Evolutionary conservation across 2,329 filamentous ascomycete species (phyloP).

Genomic region (Monosporascus sp.): DNA sequence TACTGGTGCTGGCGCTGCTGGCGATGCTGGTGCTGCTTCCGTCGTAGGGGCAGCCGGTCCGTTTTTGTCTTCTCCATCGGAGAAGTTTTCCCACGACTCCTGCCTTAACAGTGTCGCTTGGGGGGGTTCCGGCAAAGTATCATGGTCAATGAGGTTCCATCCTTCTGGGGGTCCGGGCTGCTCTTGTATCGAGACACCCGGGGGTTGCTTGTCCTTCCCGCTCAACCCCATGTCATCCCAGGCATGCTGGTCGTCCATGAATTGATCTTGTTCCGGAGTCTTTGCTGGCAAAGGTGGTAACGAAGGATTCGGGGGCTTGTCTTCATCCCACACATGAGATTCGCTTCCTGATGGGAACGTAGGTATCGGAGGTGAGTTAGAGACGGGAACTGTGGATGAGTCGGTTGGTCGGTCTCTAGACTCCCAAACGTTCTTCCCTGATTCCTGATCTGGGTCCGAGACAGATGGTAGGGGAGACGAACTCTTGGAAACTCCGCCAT

Average conservation of each 20-base stretch:
- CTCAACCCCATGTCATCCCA: slow-evolving; percentile 44
- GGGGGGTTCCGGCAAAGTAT: slow-evolving; percentile 21
- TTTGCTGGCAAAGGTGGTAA: slow-evolving; percentile 15
- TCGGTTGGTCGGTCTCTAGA: slow-evolving; percentile 25
- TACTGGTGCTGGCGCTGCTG: neutral
- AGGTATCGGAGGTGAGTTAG: slow-evolving; percentile 29
- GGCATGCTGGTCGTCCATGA: slow-evolving; percentile 39
- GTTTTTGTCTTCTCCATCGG: slow-evolving; percentile 21
- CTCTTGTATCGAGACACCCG: slow-evolving; percentile 14
- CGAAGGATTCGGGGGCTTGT: slow-evolving; percentile 22
- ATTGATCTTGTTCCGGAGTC: slow-evolving; percentile 25
- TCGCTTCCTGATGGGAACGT: slow-evolving; percentile 35
- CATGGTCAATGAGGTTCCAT: slow-evolving; percentile 49
- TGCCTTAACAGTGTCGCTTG: slow-evolving; percentile 29
- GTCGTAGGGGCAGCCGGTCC: slow-evolving; percentile 7
- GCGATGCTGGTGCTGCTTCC: slow-evolving; percentile 1
- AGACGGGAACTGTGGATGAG: slow-evolving; percentile 23
- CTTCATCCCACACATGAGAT: slow-evolving; percentile 37
- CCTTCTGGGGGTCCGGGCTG: slow-evolving; percentile 31
- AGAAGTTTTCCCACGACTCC: slow-evolving; percentile 35
- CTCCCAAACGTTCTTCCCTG: slow-evolving; percentile 32
- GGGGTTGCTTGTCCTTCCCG: slow-evolving; percentile 38
- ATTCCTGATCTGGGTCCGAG: slow-evolving; percentile 21
- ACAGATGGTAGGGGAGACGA: slow-evolving; percentile 22
- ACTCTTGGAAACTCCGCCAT: slow-evolving; percentile 18